phyloP scores from a whole-genome alignment of 768 basidiomycete genomes.

The Mycena filopes region DNA sequence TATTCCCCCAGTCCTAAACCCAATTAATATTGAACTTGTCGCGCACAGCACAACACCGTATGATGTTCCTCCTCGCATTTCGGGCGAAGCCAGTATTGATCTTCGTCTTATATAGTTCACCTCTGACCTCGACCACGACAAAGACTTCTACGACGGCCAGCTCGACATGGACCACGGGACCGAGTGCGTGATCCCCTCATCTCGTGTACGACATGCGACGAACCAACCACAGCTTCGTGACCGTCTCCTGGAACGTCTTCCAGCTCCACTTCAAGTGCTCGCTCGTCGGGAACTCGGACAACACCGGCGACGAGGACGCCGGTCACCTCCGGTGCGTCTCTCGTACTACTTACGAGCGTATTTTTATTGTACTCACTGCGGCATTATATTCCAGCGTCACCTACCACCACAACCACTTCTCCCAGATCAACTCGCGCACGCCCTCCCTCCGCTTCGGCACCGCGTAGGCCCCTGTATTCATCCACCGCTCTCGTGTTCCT shows the following conservation, averaged over 20 bases:
- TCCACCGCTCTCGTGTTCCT: too few species aligned
- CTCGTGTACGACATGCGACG: background rate
- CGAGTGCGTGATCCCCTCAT: slow-evolving; percentile 9
- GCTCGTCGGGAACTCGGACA: slow-evolving; percentile 30
- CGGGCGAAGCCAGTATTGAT: too few species aligned
- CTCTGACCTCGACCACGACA: slow-evolving; percentile 29
- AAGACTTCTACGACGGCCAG: slow-evolving; percentile 32
- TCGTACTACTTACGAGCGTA: too few species aligned
- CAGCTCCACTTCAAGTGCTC: slow-evolving; percentile 33
- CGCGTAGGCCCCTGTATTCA: background rate
- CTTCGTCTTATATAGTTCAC: too few species aligned
- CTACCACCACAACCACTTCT: slow-evolving; percentile 34
- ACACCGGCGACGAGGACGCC: slow-evolving; percentile 31
- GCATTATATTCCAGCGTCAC: too few species aligned
- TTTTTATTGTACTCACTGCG: too few species aligned
- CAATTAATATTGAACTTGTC: too few species aligned
- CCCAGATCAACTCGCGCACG: slow-evolving; percentile 32
- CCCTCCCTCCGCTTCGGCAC: slow-evolving; percentile 32
- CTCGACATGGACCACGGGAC: slow-evolving; percentile 33
- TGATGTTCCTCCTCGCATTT: too few species aligned
- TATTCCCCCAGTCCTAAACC: too few species aligned
- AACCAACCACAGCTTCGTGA: slow-evolving; percentile 30
- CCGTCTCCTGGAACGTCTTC: slow-evolving; percentile 34
- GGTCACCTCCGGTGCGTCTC: slow-evolving; percentile 32
- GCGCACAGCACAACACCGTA: slow-evolving; percentile 32